A percentile compares a stretch with the other conserved stretches of the same genome.
phyloP scores from a whole-genome alignment of 1,284 basidiomycete species.

The Tetrapyrgos nigripes region DNA sequence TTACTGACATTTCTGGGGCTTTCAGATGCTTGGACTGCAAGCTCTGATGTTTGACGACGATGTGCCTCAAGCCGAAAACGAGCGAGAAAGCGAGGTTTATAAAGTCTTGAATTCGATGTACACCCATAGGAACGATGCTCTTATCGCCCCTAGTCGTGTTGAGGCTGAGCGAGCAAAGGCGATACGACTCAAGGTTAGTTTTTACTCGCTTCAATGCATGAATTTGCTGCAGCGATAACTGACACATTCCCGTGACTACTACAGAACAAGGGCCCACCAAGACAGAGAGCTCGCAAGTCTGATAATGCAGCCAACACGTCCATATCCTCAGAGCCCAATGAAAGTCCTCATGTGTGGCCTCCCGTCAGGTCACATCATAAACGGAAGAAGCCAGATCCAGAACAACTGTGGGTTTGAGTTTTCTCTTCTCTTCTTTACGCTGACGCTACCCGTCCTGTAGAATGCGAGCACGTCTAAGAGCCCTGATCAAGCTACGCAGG shows the following conservation, averaged over 20 bases:
- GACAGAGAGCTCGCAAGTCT: constrained; percentile 31
- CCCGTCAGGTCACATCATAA: constrained; percentile 67
- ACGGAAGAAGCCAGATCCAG: constrained; percentile 48
- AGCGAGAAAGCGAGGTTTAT: constrained; percentile 52
- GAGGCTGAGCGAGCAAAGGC: constrained; percentile 66
- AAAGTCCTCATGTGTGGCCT: too few species aligned
- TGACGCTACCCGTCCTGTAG: neutral
- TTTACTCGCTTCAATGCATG: neutral
- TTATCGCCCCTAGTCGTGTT: constrained; percentile 70
- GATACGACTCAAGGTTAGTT: constrained; percentile 57
- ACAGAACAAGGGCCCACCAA: constrained; percentile 32
- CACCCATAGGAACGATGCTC: constrained; percentile 74
- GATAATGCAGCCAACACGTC: constrained; percentile 25
- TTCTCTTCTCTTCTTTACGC: neutral
- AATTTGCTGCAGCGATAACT: neutral
- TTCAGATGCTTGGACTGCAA: constrained; percentile 69
- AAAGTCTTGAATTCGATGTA: constrained; percentile 67
- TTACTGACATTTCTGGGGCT: neutral
- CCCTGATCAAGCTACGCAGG: constrained; percentile 56
- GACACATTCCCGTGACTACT: constrained; percentile 29
- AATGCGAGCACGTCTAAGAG: neutral
- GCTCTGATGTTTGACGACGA: constrained; percentile 75
- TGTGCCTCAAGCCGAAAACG: constrained; percentile 33
- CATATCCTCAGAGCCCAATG: too few species aligned
- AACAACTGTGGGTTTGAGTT: constrained; percentile 52